Base-by-base conservation (phyloP, 495 filamentous ascomycete species). In the Tetracladium marchalianum region DNA sequence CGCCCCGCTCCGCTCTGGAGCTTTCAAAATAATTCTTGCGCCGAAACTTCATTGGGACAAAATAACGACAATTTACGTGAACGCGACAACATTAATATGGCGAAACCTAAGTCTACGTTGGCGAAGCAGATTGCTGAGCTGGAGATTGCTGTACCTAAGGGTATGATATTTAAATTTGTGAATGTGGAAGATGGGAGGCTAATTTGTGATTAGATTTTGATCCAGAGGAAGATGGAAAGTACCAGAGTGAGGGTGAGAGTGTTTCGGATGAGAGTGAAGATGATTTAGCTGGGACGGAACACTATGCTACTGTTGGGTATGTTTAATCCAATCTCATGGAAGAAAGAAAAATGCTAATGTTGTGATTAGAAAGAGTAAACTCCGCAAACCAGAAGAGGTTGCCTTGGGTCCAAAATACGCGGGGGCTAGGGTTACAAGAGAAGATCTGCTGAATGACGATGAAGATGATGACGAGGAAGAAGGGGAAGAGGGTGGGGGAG, bases 291-390 rank as follows among this genome's bases (percentile, higher is more conserved):
- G 79, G 58, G 15, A 79, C 87, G 12, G 90, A 92, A 51, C 90
- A 98, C 56, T 98, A 98, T 60, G 73, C 81, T 18, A 64, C 75
- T 46, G 84, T 95, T 56, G 82, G 84, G 84, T 90, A 72, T 35
- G 66, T 61, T 16, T 15, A 36, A 19, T 37, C 17, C 50, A 32
- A n/a, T n/a, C 56, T 49, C 15, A 16, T 16, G 2, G 3, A 41
- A 4, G 38, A 50, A n/a, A 11, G 35, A 38, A 39, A 52, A 49
- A 54, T 53, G 17, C 41, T 49, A 42, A 53, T 27, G 31, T n/a
- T 35, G 5, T 12, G 15, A 34, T 24, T 54, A 89, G 86, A 13
- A 90, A 90, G 71, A 90, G 81, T 63, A 89, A 84, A 59, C 74
- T 96, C 37, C 80, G 87, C 46, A 85, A 89, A 59, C 72, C 74